Evolutionary conservation across 2,329 filamentous ascomycete genomes (phyloP), one percentile per base, ranked within the genome.

Genomic region (Hymenoscyphus salicellus): DNA sequence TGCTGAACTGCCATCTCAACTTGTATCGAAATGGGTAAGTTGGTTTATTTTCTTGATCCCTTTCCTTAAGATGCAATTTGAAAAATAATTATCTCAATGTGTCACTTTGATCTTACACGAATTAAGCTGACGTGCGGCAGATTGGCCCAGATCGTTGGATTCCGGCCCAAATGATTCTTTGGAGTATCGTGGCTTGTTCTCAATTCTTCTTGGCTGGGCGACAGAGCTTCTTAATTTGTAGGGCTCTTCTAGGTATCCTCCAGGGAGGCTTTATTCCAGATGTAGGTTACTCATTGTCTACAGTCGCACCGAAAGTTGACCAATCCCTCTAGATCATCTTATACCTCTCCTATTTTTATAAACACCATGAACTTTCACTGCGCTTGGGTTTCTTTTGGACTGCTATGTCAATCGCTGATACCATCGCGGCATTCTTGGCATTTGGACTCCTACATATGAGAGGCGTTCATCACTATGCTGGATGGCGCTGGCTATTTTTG

Each of bases 341-440:
- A 0, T 90, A 89, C 72, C 79, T 90, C 1, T 86, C 83, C 32
- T 91, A 91, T 74, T 92, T 87, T 77, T 92, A 91, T 76, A 91
- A 84, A 11, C 83, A 85, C 1, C 82, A 80, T 65, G 83, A 90
- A 74, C 79, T 91, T 1, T 87, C 89, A 0, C 81, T 84, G 43
- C 82, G 89, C 0, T 78, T 91, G 28, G 85, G 84, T 61, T 89
- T 83, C 77, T 91, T 90, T 75, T 91, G 88, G 89, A 83, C 71
- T 1, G 79, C 84, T 1, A 86, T 85, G 61, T 78, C 80, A 55
- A 74, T 77, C 5, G 80, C 82, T 0, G 77, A 82, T 46, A 83
- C 86, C 43, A 75, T 83, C 3, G 80, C 81, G 1, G 83, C 84
- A 1, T 85, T 87, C 68, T 73, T 85, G 14, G 83, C 84, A 4